These are phyloP conservation scores for Serpula lacrymans DNA, from an alignment of 768 basidiomycete species.

Conservation along the genomic window DNA sequence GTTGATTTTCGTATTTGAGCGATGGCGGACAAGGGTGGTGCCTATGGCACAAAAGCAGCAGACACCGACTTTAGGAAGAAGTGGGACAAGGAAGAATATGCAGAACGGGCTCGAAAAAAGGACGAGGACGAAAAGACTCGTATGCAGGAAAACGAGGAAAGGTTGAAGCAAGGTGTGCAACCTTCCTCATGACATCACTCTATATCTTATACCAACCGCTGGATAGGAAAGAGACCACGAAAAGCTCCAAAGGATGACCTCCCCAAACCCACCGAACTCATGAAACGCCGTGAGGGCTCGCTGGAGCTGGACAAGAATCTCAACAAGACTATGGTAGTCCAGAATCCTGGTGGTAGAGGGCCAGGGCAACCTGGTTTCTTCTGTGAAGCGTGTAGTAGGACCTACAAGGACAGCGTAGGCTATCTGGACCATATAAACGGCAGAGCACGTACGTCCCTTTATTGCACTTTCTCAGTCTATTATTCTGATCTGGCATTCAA, in stretches of 20 bases:
- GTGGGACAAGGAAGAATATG: constrained; percentile 95
- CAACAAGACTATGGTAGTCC: constrained; percentile 92
- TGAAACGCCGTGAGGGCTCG: constrained; percentile 82
- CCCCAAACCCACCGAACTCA: constrained; percentile 90
- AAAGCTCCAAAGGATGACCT: constrained; percentile 66
- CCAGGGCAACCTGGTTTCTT: constrained; percentile 92
- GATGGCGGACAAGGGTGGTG: constrained; percentile 31
- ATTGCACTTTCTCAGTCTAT: not conserved
- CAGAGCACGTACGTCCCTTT: constrained; percentile 69
- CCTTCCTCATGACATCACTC: not conserved
- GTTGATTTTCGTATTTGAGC: not conserved
- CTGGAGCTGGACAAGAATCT: constrained; percentile 95
- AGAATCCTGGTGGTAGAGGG: constrained; percentile 76
- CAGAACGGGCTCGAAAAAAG: constrained; percentile 77
- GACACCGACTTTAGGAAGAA: constrained; percentile 83
- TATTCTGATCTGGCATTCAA: constrained; percentile 29
- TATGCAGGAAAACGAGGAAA: constrained; percentile 84
- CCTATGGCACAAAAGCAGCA: constrained; percentile 34
- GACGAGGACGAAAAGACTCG: constrained; percentile 78
- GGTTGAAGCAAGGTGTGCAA: constrained; percentile 71
- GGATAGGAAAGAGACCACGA: constrained; percentile 76
- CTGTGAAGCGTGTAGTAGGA: constrained; percentile 88
- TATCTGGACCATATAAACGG: constrained; percentile 97
- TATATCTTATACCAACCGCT: not conserved
- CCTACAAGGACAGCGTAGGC: constrained; percentile 89